Conservation (phyloP, 2,329 filamentous ascomycete species). For the Claviceps paspali region DNA sequence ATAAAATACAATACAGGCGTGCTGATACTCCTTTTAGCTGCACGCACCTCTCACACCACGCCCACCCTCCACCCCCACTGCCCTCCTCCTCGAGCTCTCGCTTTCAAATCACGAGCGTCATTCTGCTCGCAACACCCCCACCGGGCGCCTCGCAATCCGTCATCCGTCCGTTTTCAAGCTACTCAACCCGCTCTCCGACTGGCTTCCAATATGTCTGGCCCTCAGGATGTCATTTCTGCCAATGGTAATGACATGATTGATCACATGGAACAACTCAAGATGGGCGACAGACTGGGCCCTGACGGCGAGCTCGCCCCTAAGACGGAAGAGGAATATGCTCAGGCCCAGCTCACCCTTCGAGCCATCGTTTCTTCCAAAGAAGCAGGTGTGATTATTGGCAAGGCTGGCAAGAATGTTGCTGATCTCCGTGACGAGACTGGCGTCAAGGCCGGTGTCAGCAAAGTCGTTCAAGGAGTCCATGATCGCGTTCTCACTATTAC, state of each 20-base stretch:
- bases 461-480: slow-evolving; percentile 93
- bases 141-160: slow-evolving; percentile 4
- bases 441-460: slow-evolving; percentile 95
- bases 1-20: too few relatives aligned
- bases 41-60: background rate
- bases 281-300: slow-evolving; percentile 50
- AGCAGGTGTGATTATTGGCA: slow-evolving; percentile 97
- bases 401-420: slow-evolving; percentile 95
- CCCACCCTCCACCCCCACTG: background rate
- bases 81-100: background rate
- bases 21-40: background rate
- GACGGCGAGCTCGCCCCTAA: slow-evolving; percentile 72
- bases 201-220: slow-evolving; percentile 37
- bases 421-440: slow-evolving; percentile 95
- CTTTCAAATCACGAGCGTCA: background rate
- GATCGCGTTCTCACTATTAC: slow-evolving; percentile 95
- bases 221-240: slow-evolving; percentile 40
- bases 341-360: slow-evolving; percentile 81
- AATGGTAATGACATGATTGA: slow-evolving; percentile 48
- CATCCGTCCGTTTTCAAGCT: too few relatives aligned
- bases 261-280: slow-evolving; percentile 48
- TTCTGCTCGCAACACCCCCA: background rate
- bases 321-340: slow-evolving; percentile 93
- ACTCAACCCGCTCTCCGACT: background rate
- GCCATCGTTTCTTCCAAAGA: slow-evolving; percentile 99